These are phyloP conservation scores for Coprinellus aureogranulatus DNA, from an alignment of 768 basidiomycete species.

Conservation along the genomic window DNA sequence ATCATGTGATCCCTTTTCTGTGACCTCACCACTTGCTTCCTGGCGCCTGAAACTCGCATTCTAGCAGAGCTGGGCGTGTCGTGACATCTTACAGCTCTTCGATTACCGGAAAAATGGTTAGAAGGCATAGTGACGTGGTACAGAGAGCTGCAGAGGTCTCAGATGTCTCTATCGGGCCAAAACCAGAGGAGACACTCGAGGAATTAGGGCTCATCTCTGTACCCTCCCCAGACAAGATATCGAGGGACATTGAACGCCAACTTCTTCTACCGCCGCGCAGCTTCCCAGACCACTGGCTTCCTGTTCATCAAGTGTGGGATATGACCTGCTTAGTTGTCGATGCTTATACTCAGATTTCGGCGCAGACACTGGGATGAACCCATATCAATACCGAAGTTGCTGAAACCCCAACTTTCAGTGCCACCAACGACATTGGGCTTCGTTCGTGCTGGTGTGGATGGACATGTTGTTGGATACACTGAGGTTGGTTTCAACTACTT, in stretches of 20 bases:
- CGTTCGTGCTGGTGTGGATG: conserved; percentile 75
- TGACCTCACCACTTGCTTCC: background rate
- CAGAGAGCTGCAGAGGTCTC: conserved; percentile 21
- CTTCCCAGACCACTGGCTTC: conserved; percentile 71
- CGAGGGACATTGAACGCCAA: conserved; percentile 69
- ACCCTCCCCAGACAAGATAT: conserved; percentile 59
- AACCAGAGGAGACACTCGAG: conserved; percentile 29
- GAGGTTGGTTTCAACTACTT: conserved; percentile 51
- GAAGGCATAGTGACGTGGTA: conserved; percentile 26
- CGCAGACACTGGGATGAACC: conserved; percentile 70
- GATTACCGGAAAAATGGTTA: background rate
- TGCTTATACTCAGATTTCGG: conserved; percentile 12
- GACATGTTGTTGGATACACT: conserved; percentile 74
- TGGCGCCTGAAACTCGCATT: background rate
- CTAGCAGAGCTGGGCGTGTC: too few relatives aligned
- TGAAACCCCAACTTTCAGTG: conserved; percentile 64
- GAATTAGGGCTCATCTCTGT: conserved; percentile 56
- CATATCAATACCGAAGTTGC: conserved; percentile 59
- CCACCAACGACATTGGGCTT: conserved; percentile 74
- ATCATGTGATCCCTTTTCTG: background rate
- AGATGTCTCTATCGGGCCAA: background rate
- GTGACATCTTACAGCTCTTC: background rate
- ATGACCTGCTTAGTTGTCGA: conserved; percentile 8
- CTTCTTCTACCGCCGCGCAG: conserved; percentile 66
- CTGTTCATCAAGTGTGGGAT: conserved; percentile 80